Base-by-base conservation (phyloP, 176 grass and related monocot species). In the Avena sativa region DNA sequence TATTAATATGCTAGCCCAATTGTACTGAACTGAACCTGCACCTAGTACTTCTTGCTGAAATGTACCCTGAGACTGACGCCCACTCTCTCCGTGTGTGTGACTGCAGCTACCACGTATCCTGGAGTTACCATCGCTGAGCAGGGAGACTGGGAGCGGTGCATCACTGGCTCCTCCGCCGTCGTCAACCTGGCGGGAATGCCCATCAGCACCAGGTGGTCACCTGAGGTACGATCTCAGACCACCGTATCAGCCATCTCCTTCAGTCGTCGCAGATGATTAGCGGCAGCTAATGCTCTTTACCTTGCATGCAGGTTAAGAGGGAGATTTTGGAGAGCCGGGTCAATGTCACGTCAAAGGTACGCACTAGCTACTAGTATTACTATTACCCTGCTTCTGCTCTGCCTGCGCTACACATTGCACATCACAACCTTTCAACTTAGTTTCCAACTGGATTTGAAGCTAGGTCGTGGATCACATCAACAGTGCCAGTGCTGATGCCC, bases 161-260 rank as follows among this genome's bases (percentile, higher is more conserved):
- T 98, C 16, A 67, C 67, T 65, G 79, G 64, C 66, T 98, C 96
- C 74, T 90, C 84, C 84, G 92, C 90, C 75, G 92, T 98, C 65
- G 96, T 98, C 60, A 98, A 98, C 83, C 85, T 98, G 49, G 96
- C 96, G 80, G 96, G 96, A 66, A 79, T 95, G 92, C 89, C 93
- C 73, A 98, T 98, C 66, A 92, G 96, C 87, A 98, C 96, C 47
- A 85, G 96, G 65, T 98, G 96, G 93, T 91, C 96, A 32, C 89
- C 93, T 59, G 90, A 98, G 92, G 96, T 72, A 38, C 30, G 2
- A 34, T 8, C 3, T 61, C 58, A 61, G 2, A 61, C n/a, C n/a
- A 61, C 20, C 8, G 9, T 2, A 61, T 23, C 58, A 8, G 11
- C 9, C 59, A 23, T 23, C 5, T 23, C 40, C 6, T 43, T 43